Evolutionary conservation across 129 eudicot species (phyloP).

Genomic region (carrot (Daucus carota)): DH1_v3.0 NC_030387.2:7497501-7498000

Average conservation of each 20-base stretch:
- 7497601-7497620: constrained; percentile 38
- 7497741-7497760: constrained; percentile 18
- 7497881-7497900: too few relatives aligned
- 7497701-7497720: constrained; percentile 70
- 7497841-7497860: not conserved
- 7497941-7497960: too few relatives aligned
- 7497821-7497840: not conserved
- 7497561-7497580: not conserved
- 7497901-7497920: too few relatives aligned
- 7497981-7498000: too few relatives aligned
- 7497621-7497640: constrained; percentile 82
- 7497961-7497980: too few relatives aligned
- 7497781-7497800: not conserved
- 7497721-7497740: constrained; percentile 89
- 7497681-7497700: constrained; percentile 65
- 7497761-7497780: not conserved
- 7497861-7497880: too few relatives aligned
- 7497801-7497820: not conserved
- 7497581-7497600: not conserved
- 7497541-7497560: not conserved
- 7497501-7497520: too few relatives aligned
- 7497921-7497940: too few relatives aligned
- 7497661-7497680: constrained; percentile 43
- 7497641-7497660: constrained; percentile 67
- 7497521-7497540: not conserved